phyloP scores from a whole-genome alignment of 2,329 filamentous ascomycete species.

The Aureobasidium sp. region DNA sequence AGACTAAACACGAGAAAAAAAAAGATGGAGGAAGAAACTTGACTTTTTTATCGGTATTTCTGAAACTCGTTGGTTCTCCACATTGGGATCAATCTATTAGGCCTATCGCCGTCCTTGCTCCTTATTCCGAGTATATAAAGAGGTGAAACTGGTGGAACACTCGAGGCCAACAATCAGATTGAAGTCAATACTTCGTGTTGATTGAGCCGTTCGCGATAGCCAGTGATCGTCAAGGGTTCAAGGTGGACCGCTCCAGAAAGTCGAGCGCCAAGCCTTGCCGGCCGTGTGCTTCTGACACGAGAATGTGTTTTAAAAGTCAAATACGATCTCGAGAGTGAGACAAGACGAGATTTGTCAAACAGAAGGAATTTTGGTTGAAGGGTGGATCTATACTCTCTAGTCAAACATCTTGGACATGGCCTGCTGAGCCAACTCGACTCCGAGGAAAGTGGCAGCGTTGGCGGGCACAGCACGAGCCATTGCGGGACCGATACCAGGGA shows the following conservation, averaged over 20 bases:
- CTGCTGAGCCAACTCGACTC: conserved; percentile 75
- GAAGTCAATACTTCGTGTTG: neutral
- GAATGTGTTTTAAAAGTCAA: neutral
- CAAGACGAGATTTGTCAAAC: neutral
- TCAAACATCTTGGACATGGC: conserved; percentile 70
- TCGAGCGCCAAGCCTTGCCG: neutral
- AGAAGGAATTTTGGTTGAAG: neutral
- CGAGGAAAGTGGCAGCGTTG: conserved; percentile 90
- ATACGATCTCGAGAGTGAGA: neutral
- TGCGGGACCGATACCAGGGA: conserved; percentile 91
- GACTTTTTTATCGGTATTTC: neutral
- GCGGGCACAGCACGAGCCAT: conserved; percentile 88
- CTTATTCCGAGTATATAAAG: neutral
- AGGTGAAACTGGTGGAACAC: neutral
- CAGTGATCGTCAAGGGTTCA: neutral
- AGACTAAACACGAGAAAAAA: neutral
- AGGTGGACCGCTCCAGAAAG: neutral
- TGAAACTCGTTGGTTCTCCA: neutral
- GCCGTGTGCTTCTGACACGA: neutral
- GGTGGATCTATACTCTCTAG: neutral
- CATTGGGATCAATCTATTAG: neutral
- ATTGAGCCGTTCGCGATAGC: neutral
- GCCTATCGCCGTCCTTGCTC: neutral
- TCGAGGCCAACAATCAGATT: neutral
- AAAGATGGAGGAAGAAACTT: neutral